These are phyloP conservation scores for Verruconis gallopava DNA, from an alignment of 2,329 filamentous ascomycete genomes.

Conservation along the genomic window DNA sequence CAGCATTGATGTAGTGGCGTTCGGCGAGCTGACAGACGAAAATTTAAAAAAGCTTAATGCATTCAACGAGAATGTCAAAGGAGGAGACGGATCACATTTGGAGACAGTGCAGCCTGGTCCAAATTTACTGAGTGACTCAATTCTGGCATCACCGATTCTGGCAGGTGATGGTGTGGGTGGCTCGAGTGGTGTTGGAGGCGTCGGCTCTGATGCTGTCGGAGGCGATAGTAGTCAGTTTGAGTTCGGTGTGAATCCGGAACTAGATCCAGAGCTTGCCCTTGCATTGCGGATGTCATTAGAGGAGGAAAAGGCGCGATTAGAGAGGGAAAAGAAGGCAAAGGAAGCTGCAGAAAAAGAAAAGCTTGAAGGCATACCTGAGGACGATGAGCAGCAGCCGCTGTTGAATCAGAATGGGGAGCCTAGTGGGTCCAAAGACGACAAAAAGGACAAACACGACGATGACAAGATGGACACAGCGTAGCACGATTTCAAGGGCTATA, in stretches of 20 bases:
- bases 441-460: constrained; percentile 32
- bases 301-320: constrained; percentile 88
- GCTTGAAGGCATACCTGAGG: constrained; percentile 69
- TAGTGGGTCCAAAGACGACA: constrained; percentile 43
- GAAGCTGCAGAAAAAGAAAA: constrained; percentile 57
- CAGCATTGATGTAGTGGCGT: constrained; percentile 86
- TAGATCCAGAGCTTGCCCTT: constrained; percentile 87
- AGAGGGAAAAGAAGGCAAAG: constrained; percentile 69
- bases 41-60: constrained; percentile 79
- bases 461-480: constrained; percentile 91
- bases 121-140: constrained; percentile 82
- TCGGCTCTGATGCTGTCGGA: constrained; percentile 28
- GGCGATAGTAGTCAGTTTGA: constrained; percentile 56
- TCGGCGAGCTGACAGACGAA: constrained; percentile 85
- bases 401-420: constrained; percentile 52
- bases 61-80: constrained; percentile 89
- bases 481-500: no score
- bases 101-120: constrained; percentile 83
- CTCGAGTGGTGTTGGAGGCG: constrained; percentile 27
- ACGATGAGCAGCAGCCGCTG: constrained; percentile 47
- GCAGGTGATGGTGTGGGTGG: constrained; percentile 61
- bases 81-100: constrained; percentile 79
- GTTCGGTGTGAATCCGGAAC: constrained; percentile 79
- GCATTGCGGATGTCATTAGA: constrained; percentile 96
- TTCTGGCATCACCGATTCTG: constrained; percentile 80